Conservation (phyloP, 768 basidiomycete genomes). For the Dacryopinax spathularia region DNA sequence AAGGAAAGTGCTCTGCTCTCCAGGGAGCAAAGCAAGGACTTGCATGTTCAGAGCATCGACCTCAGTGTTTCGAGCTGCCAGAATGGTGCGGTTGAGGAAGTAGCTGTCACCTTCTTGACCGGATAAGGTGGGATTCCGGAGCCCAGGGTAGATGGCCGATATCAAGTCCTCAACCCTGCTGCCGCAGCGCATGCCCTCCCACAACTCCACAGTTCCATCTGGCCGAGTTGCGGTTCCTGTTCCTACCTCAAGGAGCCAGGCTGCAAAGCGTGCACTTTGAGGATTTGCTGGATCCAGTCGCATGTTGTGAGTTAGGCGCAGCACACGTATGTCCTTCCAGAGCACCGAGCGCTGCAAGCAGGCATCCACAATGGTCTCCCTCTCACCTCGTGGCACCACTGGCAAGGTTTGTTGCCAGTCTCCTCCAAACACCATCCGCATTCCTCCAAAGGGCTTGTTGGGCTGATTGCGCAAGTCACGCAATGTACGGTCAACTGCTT, state of each 20-base stretch:
- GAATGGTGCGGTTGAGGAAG: not conserved
- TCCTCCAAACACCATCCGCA: conserved; percentile 35
- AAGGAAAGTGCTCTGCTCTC: conserved; percentile 12
- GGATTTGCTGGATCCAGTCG: conserved; percentile 20
- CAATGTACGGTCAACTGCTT: conserved; percentile 30
- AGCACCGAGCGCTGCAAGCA: conserved; percentile 26
- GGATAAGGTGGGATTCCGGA: conserved; percentile 6
- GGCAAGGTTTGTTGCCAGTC: conserved; percentile 38
- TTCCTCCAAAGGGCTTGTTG: conserved; percentile 30
- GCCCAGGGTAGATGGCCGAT: conserved; percentile 18
- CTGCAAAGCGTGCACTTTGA: conserved; percentile 24
- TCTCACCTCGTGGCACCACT: conserved; percentile 27
- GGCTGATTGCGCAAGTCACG: conserved; percentile 11
- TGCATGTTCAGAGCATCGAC: conserved; percentile 14
- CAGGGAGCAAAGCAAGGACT: conserved; percentile 14
- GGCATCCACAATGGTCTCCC: conserved; percentile 28
- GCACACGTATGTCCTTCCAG: conserved; percentile 25
- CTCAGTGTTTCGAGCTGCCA: not conserved
- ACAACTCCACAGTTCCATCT: conserved; percentile 18
- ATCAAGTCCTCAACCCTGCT: conserved; percentile 18
- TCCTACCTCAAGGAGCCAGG: conserved; percentile 29
- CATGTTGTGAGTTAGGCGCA: conserved; percentile 32
- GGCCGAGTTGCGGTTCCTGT: conserved; percentile 19
- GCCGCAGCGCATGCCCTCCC: conserved; percentile 20
- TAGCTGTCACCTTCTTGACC: conserved; percentile 9